Evolutionary conservation across 805 yeast genomes (phyloP).

Genomic region (Nakazawaea ernobii): DNA sequence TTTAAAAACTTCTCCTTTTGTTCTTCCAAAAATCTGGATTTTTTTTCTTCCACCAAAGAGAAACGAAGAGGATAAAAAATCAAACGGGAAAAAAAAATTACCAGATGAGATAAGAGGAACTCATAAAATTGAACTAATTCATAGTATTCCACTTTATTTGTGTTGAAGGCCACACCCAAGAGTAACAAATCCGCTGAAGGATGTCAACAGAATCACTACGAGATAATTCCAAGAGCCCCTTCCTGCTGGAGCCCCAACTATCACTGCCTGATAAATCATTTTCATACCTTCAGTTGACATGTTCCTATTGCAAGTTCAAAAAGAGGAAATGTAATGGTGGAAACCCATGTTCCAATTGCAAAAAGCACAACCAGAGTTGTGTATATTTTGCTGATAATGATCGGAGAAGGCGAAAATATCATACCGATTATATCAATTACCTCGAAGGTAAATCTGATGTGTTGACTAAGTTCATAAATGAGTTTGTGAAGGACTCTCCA

Average conservation of each 20-base stretch:
- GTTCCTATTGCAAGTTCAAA: constrained; percentile 16
- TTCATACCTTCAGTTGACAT: constrained; percentile 6
- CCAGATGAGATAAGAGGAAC: too few species aligned
- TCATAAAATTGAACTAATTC: too few species aligned
- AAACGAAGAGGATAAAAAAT: too few species aligned
- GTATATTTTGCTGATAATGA: constrained; percentile 20
- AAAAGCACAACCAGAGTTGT: constrained; percentile 15
- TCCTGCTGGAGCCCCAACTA: neutral
- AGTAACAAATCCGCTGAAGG: neutral
- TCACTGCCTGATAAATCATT: neutral
- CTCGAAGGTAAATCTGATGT: constrained; percentile 19
- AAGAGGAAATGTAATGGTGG: constrained; percentile 21
- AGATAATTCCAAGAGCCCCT: neutral
- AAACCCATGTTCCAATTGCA: constrained; percentile 19
- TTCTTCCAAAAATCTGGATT: too few species aligned
- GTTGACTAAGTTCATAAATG: constrained; percentile 18
- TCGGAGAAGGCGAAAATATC: constrained; percentile 27
- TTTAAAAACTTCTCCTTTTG: too few species aligned
- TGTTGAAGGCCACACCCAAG: too few species aligned
- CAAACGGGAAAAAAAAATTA: too few species aligned
- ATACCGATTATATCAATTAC: constrained; percentile 25
- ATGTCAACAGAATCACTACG: neutral
- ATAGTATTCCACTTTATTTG: too few species aligned
- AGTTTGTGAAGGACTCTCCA: constrained; percentile 19
- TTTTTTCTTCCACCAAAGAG: too few species aligned